Conservation (phyloP, 2,329 filamentous ascomycete genomes). For the Dactylellina leptospora region DNA sequence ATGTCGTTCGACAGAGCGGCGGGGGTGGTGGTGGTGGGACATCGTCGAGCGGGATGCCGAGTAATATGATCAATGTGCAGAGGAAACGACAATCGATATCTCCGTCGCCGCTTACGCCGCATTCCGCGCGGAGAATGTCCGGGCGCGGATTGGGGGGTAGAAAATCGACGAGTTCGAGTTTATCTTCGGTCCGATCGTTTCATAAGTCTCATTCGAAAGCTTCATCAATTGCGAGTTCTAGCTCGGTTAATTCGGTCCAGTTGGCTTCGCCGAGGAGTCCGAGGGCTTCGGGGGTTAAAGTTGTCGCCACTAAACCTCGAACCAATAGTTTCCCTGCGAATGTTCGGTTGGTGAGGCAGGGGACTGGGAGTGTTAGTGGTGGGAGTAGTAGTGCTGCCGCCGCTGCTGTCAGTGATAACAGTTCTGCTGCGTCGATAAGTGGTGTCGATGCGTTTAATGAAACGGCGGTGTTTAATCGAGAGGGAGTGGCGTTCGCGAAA, state of each 20-base stretch:
- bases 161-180: constrained; percentile 94
- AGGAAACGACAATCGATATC: constrained; percentile 82
- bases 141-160: constrained; percentile 83
- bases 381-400: too few species aligned
- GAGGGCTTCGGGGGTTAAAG: constrained; percentile 91
- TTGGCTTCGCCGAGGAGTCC: constrained; percentile 75
- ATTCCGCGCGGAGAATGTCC: constrained; percentile 82
- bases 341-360: constrained; percentile 78
- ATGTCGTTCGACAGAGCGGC: constrained; percentile 19
- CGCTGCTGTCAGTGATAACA: too few species aligned
- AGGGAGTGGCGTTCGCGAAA: constrained; percentile 77
- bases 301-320: constrained; percentile 85
- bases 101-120: constrained; percentile 85
- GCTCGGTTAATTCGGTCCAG: constrained; percentile 73
- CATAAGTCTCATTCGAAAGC: constrained; percentile 91
- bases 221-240: constrained; percentile 81
- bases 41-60: constrained; percentile 22
- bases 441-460: constrained; percentile 57
- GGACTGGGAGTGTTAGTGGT: constrained; percentile 56
- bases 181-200: constrained; percentile 93
- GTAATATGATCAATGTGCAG: constrained; percentile 31
- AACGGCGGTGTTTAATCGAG: constrained; percentile 65
- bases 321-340: constrained; percentile 79
- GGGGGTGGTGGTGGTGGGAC: too few species aligned
- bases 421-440: too few species aligned